phyloP scores from a whole-genome alignment of 495 filamentous ascomycete genomes.

The Darksidea phi region DNA sequence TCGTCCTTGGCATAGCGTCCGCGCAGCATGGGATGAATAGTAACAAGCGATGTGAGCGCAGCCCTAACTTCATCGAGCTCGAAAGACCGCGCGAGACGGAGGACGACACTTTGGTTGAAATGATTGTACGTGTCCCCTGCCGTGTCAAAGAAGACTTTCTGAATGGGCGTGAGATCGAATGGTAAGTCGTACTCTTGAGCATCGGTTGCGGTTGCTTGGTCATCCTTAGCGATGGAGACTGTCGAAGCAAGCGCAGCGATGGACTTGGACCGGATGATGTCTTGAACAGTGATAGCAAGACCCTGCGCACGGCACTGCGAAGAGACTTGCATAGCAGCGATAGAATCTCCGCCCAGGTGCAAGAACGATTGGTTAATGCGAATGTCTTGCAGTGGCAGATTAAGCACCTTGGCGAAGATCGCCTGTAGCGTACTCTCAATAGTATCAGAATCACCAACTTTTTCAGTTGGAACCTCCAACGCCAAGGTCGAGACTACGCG shows the following conservation, averaged over 20 bases:
- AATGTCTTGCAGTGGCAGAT: slow-evolving; percentile 25
- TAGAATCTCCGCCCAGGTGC: slow-evolving; percentile 37
- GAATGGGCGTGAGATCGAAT: slow-evolving; percentile 70
- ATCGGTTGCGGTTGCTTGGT: slow-evolving; percentile 42
- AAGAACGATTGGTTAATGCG: slow-evolving; percentile 31
- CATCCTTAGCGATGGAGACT: background rate
- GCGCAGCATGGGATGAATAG: slow-evolving; percentile 71
- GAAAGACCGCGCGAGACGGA: slow-evolving; percentile 55
- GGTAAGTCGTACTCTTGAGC: slow-evolving; percentile 3
- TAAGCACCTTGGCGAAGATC: slow-evolving; percentile 30
- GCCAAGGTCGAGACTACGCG: slow-evolving; percentile 21
- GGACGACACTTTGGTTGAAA: slow-evolving; percentile 70
- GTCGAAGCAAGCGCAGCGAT: slow-evolving; percentile 27
- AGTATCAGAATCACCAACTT: slow-evolving; percentile 9
- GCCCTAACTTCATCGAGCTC: slow-evolving; percentile 50
- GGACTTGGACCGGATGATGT: slow-evolving; percentile 33
- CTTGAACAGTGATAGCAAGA: slow-evolving; percentile 33
- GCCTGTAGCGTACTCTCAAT: slow-evolving; percentile 29
- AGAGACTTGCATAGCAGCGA: slow-evolving; percentile 36
- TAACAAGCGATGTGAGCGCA: slow-evolving; percentile 59
- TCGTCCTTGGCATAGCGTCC: slow-evolving; percentile 53
- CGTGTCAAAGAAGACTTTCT: slow-evolving; percentile 65
- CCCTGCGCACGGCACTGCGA: slow-evolving; percentile 28
- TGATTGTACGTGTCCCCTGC: slow-evolving; percentile 58
- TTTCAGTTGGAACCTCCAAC: slow-evolving; percentile 7